These are phyloP conservation scores for Colletotrichum sp. DNA, from an alignment of 2,329 filamentous ascomycete species.

Conservation along the genomic window DNA sequence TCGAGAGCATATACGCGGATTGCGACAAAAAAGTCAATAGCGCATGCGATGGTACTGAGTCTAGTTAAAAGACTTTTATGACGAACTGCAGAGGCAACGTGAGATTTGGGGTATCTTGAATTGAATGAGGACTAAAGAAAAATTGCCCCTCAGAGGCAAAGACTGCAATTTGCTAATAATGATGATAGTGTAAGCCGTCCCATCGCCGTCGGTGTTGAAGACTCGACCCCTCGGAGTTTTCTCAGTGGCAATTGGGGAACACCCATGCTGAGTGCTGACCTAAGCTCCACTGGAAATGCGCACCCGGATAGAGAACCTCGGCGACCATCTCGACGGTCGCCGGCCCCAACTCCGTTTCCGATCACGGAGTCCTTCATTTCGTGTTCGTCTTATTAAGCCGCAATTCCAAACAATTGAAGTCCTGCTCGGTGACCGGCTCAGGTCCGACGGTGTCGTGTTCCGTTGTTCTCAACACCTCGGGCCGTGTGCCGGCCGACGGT, in stretches of 20 bases:
- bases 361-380: background rate
- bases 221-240: background rate
- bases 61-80: background rate
- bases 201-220: background rate
- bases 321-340: background rate
- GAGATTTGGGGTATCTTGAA: conserved; percentile 1
- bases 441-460: background rate
- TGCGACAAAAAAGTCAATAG: background rate
- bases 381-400: background rate
- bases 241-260: background rate
- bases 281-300: conserved; percentile 5
- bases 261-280: conserved; percentile 20
- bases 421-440: background rate
- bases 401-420: background rate
- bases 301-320: conserved; percentile 15
- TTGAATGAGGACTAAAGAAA: background rate
- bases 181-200: background rate
- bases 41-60: background rate
- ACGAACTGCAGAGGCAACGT: background rate
- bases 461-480: background rate
- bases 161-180: conserved; percentile 13
- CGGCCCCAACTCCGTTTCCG: background rate
- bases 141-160: background rate
- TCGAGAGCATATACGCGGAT: conserved; percentile 34
- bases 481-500: background rate